These are phyloP conservation scores for Ramaria rubella DNA, from an alignment of 768 basidiomycete genomes.

Conservation along the genomic window DNA sequence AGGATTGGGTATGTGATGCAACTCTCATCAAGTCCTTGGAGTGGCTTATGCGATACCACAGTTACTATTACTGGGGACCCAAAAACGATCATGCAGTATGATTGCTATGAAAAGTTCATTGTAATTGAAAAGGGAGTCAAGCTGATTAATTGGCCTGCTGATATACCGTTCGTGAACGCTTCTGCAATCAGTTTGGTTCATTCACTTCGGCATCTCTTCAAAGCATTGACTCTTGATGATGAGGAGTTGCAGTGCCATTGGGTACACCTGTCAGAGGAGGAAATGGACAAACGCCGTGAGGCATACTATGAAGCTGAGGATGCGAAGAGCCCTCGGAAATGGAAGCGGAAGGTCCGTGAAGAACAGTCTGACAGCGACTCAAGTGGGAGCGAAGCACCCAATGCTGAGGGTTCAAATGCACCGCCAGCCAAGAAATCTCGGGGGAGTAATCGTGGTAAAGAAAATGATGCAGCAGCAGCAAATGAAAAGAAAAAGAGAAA, in stretches of 20 bases:
- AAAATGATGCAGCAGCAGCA: no score
- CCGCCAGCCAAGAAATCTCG: not conserved
- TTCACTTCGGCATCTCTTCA: not conserved
- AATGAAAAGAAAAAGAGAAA: no score
- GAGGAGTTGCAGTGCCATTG: not conserved
- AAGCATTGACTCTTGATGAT: not conserved
- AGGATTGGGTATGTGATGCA: not conserved
- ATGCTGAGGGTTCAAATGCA: not conserved
- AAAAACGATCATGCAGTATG: not conserved
- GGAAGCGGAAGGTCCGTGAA: not conserved
- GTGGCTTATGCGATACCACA: not conserved
- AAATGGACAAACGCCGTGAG: not conserved
- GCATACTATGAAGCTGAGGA: not conserved
- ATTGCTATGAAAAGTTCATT: not conserved
- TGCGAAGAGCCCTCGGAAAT: not conserved
- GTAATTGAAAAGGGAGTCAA: not conserved
- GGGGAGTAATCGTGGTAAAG: no score
- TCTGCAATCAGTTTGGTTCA: not conserved
- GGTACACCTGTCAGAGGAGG: not conserved
- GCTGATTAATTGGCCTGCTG: not conserved
- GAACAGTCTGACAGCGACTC: not conserved
- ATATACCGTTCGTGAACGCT: not conserved
- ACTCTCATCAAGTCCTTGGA: not conserved
- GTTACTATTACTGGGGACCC: not conserved
- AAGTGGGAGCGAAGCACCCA: not conserved